Conservation (phyloP, 2,329 filamentous ascomycete genomes). For the Alternaria solani region DNA sequence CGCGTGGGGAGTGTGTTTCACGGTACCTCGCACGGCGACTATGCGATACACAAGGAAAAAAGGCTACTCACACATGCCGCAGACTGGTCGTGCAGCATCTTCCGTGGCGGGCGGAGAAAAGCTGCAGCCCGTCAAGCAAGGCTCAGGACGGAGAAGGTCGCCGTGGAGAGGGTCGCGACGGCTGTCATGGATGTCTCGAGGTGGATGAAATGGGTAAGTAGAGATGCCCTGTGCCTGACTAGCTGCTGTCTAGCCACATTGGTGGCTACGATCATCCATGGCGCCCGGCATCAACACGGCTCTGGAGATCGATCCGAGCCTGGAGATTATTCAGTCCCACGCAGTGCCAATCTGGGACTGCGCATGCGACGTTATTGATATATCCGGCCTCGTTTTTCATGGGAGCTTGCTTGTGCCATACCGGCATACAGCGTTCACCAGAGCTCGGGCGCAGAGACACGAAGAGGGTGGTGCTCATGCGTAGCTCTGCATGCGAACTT, state of each 20-base stretch:
- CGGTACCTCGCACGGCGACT: conserved; percentile 25
- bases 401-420: not conserved
- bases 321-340: conserved; percentile 20
- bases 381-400: not conserved
- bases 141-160: conserved; percentile 23
- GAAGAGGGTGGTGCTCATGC: not conserved
- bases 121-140: conserved; percentile 25
- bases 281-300: conserved; percentile 27
- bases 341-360: conserved; percentile 16
- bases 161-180: conserved; percentile 13
- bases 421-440: not conserved
- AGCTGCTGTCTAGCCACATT: conserved; percentile 32
- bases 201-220: conserved; percentile 20
- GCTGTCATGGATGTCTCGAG: conserved; percentile 16
- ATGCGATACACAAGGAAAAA: conserved; percentile 7
- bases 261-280: conserved; percentile 34
- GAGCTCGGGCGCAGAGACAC: not conserved
- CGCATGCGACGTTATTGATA: not conserved
- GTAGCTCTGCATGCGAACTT: not conserved
- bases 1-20: conserved; percentile 28
- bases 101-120: conserved; percentile 33
- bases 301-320: conserved; percentile 31
- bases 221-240: conserved; percentile 30
- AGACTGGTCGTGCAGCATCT: conserved; percentile 44
- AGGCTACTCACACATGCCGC: conserved; percentile 50